phyloP scores from a whole-genome alignment of 495 filamentous ascomycete genomes.

The Symbiotaphrina buchneri region DNA sequence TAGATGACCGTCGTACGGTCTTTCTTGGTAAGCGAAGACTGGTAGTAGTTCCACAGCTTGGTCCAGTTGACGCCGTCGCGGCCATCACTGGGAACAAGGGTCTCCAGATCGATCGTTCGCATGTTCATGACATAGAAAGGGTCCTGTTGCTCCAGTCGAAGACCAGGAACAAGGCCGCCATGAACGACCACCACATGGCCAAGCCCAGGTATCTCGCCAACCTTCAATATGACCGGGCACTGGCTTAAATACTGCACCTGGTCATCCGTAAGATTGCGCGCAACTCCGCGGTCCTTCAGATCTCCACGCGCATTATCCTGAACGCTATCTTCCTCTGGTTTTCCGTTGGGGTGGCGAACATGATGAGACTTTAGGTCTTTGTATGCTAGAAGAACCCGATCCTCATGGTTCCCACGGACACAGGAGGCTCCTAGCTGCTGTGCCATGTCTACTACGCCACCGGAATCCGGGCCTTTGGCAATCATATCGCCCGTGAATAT shows the following conservation, averaged over 20 bases:
- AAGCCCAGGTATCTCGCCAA: slow-evolving; percentile 34
- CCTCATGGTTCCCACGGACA: slow-evolving; percentile 88
- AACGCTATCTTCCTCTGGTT: slow-evolving; percentile 3
- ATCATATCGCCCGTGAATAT: slow-evolving; percentile 71
- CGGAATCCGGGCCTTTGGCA: slow-evolving; percentile 69
- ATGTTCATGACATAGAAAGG: slow-evolving; percentile 76
- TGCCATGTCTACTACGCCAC: slow-evolving; percentile 54
- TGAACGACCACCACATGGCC: slow-evolving; percentile 54
- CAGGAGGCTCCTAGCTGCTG: slow-evolving; percentile 45
- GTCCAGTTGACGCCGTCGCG: slow-evolving; percentile 41
- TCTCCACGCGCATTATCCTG: slow-evolving; percentile 14
- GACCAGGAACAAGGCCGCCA: slow-evolving; percentile 56
- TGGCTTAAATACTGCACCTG: slow-evolving; percentile 47
- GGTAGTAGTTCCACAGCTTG: slow-evolving; percentile 37
- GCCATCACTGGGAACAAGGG: slow-evolving; percentile 32
- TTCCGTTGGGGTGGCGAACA: slow-evolving; percentile 6
- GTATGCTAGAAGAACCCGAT: slow-evolving; percentile 40
- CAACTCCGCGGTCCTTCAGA: slow-evolving; percentile 20
- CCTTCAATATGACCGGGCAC: slow-evolving; percentile 52
- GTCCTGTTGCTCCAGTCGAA: slow-evolving; percentile 52
- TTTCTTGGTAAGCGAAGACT: slow-evolving; percentile 13
- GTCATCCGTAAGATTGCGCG: slow-evolving; percentile 24
- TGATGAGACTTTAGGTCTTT: slow-evolving; percentile 17
- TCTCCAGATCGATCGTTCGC: slow-evolving; percentile 47
- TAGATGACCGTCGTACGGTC: slow-evolving; percentile 42